phyloP scores from a whole-genome alignment of 169 alveolate genomes.

The Eimeria praecox region DNA sequence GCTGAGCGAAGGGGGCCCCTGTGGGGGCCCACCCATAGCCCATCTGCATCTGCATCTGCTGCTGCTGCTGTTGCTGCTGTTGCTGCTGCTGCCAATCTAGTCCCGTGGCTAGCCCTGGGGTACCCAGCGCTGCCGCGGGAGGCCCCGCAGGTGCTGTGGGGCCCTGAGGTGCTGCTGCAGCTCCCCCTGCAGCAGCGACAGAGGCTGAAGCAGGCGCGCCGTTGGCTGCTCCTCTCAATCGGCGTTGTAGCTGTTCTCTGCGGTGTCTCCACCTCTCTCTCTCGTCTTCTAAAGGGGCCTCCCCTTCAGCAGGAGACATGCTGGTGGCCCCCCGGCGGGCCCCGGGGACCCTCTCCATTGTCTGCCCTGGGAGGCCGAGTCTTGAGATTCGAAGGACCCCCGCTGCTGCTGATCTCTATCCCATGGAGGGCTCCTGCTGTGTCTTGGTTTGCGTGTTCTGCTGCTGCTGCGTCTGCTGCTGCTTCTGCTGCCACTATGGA shows the following conservation, averaged over 20 bases:
- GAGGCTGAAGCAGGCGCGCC: not conserved
- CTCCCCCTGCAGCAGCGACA: not conserved
- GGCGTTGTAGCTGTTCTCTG: conserved; percentile 59
- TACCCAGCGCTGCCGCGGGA: not conserved
- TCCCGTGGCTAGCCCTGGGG: conserved; percentile 11
- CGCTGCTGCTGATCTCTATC: not conserved
- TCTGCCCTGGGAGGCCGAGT: conserved; percentile 6
- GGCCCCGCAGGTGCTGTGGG: conserved; percentile 31
- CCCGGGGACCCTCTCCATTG: not conserved
- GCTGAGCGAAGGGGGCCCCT: not conserved
- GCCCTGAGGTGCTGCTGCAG: not conserved
- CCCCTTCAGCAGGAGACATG: conserved; percentile 10
- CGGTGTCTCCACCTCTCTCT: conserved; percentile 51
- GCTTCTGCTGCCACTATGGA: conserved; percentile 36
- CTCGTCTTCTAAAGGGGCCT: conserved; percentile 59
- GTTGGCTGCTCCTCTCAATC: conserved; percentile 41
- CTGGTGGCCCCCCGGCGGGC: not conserved
- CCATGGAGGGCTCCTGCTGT: not conserved
- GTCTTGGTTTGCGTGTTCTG: conserved; percentile 3
- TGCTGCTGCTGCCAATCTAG: conserved; percentile 54
- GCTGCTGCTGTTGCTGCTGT: conserved; percentile 26
- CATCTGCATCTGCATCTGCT: conserved; percentile 40
- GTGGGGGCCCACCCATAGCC: conserved; percentile 50
- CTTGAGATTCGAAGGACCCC: not conserved
- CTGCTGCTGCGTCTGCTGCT: conserved; percentile 54